Evolutionary conservation across 805 yeast species (phyloP), one percentile per base, ranked within the genome.

Genomic region (Saccharomycopsis fodiens): DNA sequence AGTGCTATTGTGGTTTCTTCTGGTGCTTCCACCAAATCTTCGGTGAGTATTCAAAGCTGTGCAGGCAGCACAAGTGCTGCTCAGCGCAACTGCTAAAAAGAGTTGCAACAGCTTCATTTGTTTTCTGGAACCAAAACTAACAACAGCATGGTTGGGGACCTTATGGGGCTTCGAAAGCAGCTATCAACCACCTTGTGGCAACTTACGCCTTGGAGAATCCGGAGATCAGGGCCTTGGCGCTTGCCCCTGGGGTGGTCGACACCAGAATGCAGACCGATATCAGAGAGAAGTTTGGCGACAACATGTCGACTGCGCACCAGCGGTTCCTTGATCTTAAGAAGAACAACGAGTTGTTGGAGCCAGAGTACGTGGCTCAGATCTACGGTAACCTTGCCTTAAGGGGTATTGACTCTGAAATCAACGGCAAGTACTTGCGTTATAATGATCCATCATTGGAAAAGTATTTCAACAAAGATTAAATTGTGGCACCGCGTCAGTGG

Each of bases 241-340:
- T 93, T 20, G 96, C 96, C 0, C 97, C 97, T 0, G 97, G 98
- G 3, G 95, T 87, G 1, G 97, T 93, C 1, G 86, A 86, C 59
- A 91, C 98, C 1, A 68, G 68, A 17, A 91, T 93, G 97, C 97
- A 93, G 65, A 60, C 53, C 5, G 81, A 78, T 45, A 88, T 91
- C 47, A 76, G 97, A 55, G 82, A 50, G 39, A 39, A 45, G 31
- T 68, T 75, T 52, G 78, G 79, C 2, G 52, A 56, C 3, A 66
- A 67, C 22, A 89, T 89, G 96, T 67, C 72, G 0, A 78, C 73
- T 16, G 73, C 78, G 3, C 70, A 77, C 52, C 64, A 76, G 42
- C 68, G 80, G 51, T 91, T 91, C 63, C 65, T 69, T 4, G 81
- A 79, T 29, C 65, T 91, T 49, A 78, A 85, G 57, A 51, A 66